A percentile compares a stretch with the other conserved stretches of the same genome.
Conservation (phyloP, 2,329 filamentous ascomycete species). For the Proliferodiscus dingleyae region DNA sequence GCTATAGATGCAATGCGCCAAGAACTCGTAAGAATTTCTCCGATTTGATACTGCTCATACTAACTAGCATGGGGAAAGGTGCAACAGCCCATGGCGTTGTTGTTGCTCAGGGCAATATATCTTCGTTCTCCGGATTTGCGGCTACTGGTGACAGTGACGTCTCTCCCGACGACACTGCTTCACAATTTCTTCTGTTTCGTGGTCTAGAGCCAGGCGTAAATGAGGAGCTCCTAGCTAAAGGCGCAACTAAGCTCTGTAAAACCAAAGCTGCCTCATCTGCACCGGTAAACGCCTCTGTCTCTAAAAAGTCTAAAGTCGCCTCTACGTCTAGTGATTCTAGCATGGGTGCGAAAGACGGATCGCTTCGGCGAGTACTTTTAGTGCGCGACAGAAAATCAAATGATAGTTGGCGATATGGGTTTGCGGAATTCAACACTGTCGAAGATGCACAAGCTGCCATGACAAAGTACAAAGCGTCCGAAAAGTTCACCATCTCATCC, state of each 20-base stretch:
- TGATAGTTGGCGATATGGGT: constrained; percentile 75
- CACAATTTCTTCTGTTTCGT: constrained; percentile 72
- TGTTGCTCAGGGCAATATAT: constrained; percentile 34
- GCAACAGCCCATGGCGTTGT: constrained; percentile 30
- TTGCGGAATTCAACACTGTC: constrained; percentile 74
- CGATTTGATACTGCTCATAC: constrained; percentile 10
- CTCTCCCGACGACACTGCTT: constrained; percentile 44
- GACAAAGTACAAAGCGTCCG: constrained; percentile 64
- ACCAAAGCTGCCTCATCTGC: constrained; percentile 36
- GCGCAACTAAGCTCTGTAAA: constrained; percentile 69
- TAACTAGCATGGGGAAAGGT: constrained; percentile 30
- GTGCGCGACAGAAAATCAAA: constrained; percentile 68
- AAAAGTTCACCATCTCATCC: constrained; percentile 73
- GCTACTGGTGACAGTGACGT: constrained; percentile 52
- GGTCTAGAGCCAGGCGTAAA: constrained; percentile 65
- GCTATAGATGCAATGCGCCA: constrained; percentile 53
- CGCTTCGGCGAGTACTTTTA: constrained; percentile 71
- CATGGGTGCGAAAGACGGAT: constrained; percentile 63
- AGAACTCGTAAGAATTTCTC: constrained; percentile 43
- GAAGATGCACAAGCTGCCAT: constrained; percentile 73
- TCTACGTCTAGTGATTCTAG: constrained; percentile 48
- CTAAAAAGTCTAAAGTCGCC: constrained; percentile 43
- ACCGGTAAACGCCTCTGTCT: constrained; percentile 30
- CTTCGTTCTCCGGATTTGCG: constrained; percentile 36
- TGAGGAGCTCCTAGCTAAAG: constrained; percentile 67